phyloP scores from a whole-genome alignment of 1,284 basidiomycete species.

The Vanrija sp. region DNA sequence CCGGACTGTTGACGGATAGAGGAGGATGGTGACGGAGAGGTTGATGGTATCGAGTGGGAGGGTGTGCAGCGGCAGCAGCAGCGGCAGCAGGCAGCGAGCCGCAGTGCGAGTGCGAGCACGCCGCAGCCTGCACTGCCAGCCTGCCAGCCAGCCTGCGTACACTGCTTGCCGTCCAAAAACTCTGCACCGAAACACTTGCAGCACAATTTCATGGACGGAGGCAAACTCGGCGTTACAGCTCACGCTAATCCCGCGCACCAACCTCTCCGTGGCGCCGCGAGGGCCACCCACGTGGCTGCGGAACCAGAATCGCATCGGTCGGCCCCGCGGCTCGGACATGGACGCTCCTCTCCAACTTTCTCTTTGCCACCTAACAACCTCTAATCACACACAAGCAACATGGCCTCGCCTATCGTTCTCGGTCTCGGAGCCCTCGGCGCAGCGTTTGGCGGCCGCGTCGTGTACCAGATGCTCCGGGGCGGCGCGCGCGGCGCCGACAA shows the following conservation, averaged over 20 bases:
- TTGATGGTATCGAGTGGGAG: not conserved
- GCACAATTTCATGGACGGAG: not conserved
- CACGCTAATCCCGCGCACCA: not conserved
- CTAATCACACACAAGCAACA: constrained; percentile 14
- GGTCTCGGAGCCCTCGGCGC: constrained; percentile 76
- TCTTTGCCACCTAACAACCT: not conserved
- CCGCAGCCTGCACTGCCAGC: no score
- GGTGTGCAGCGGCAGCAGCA: no score
- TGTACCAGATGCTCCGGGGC: constrained; percentile 49
- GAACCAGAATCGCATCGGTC: no score
- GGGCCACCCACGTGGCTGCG: no score
- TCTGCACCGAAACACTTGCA: not conserved
- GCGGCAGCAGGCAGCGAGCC: no score
- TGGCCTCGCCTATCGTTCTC: constrained; percentile 64
- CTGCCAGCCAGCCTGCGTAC: no score
- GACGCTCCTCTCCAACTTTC: not conserved
- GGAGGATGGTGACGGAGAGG: not conserved
- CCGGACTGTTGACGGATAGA: constrained; percentile 2
- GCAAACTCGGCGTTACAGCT: not conserved
- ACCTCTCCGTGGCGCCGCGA: no score
- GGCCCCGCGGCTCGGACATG: not conserved
- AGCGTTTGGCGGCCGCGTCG: constrained; percentile 69
- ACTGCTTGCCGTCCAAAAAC: no score
- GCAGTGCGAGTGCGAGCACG: no score
- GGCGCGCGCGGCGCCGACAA: constrained; percentile 65